Base-by-base conservation (phyloP, 2,329 filamentous ascomycete species). In the Pestalotiopsis sp. region DNA sequence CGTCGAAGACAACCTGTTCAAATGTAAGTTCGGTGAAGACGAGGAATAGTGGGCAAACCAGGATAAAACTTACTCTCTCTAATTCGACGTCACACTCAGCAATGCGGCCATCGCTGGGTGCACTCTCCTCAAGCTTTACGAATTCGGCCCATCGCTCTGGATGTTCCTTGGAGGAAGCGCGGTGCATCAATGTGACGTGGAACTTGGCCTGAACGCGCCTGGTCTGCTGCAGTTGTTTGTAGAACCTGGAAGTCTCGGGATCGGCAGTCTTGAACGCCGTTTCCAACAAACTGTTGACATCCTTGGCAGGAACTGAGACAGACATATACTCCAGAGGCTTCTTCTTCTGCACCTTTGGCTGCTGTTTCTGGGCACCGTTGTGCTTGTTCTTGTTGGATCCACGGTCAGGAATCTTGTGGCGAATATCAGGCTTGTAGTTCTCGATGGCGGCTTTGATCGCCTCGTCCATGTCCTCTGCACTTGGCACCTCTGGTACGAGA, bases 151-250 rank as follows among this genome's bases (percentile, higher is more conserved):
- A 99, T 67, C 95, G 84, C 9, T 91, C 87, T 0, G 90, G 87
- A 71, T 91, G 80, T 38, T 91, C 81, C 56, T 84, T 84, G 11
- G 89, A 83, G 2, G 83, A 84, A 12, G 91, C 90, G 61, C 91
- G 91, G 80, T 99, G 96, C 79, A 98, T 94, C 52, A 99, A 87
- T 0, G 96, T 99, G 69, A 99, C 93, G 78, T 99, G 96, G 79
- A 98, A 99, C 56, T 90, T 86, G n/a, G 86, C 78, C 80, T 98
- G 95, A 5, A 98, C 82, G 67, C 96, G 92, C 23, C 91, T 87
- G 2, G 86, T 87, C 73, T 92, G 86, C 78, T 92, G 88, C 41
- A 99, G 87, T 68, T 93, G 89, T 74, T 87, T 88, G 83, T 93
- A 99, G 76, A 97, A 91, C 25, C 83, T 85, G n/a, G 88, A 83